Base-by-base conservation (phyloP, 352 stramenopile species). In the Phytophthora pisi region DNA sequence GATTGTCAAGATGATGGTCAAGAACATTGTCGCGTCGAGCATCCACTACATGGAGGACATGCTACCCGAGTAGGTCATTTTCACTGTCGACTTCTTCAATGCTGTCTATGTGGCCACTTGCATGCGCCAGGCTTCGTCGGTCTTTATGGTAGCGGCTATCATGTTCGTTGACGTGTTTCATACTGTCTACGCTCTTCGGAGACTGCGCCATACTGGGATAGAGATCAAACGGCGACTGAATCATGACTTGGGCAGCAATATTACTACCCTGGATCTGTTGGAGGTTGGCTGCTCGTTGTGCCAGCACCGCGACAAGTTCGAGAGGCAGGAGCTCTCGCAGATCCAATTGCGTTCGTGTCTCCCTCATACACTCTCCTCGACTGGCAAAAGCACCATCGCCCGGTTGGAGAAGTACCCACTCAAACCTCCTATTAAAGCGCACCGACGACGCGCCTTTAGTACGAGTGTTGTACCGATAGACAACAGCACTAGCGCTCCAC, bases 31-130 rank as follows among this genome's bases (percentile, higher is more conserved):
- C 2, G 72, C 66, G 40, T 69, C 55, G 9, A 53, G 26, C 26
- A 68, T 77, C 51, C 20, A 38, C 23, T 49, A 63, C 57, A 68
- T 68, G 58, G 58, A 72, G 28, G 70, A 81, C 47, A 52, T 62
- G 36, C 71, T 78, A 34, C 67, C 78, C 0, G 68, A 87, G 43
- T 64, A 66, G 0, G 61, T 84, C 7, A 76, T 81, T 13, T 81
- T 87, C 58, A 82, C 81, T 2, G 68, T 79, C n/a, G 71, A 84
- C 34, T 60, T 82, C 45, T 87, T 83, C 62, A 75, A 87, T 51
- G 38, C 74, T n/a, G 36, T 88, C 0, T 88, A 70, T 28, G 51
- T 86, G 36, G 52, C 64, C 2, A 60, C 52, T 26, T 68, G 46
- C 11, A 72, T 72, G 38, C 38, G 67, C 16, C 26, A 46, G 9